These are phyloP conservation scores for Aspergillus costaricaensis DNA, from an alignment of 2,329 filamentous ascomycete species.

Conservation along the genomic window DNA sequence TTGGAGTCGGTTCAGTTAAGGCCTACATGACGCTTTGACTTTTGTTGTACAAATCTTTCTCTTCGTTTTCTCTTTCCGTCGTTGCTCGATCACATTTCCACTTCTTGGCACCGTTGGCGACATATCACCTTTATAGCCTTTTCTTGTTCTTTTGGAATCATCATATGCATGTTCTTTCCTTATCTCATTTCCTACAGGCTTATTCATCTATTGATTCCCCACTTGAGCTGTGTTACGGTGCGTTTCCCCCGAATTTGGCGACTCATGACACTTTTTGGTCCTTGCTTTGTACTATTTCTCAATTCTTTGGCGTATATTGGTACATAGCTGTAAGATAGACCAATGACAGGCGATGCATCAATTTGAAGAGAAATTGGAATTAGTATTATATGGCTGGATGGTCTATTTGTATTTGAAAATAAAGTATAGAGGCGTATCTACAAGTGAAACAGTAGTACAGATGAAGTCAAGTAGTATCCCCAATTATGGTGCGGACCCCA, in stretches of 20 bases:
- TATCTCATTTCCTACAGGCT: conserved; percentile 1
- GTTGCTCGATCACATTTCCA: conserved; percentile 9
- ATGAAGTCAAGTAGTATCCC: background rate
- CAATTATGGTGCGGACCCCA: background rate
- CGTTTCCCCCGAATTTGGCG: conserved; percentile 12
- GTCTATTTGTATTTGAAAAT: background rate
- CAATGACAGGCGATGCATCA: conserved; percentile 2
- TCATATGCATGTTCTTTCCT: conserved; percentile 18
- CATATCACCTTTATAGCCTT: conserved; percentile 10
- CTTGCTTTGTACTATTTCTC: conserved; percentile 8
- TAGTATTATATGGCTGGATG: background rate
- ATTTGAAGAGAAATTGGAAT: background rate
- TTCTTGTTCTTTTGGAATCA: conserved; percentile 4
- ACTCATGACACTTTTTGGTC: conserved; percentile 6
- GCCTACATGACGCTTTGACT: conserved; percentile 15
- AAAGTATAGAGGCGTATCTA: background rate
- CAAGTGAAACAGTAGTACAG: background rate
- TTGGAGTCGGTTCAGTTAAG: conserved; percentile 25
- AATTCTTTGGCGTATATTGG: conserved; percentile 6
- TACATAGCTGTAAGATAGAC: conserved; percentile 16
- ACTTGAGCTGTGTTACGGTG: conserved; percentile 16
- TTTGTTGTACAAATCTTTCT: conserved; percentile 21
- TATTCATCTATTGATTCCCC: conserved; percentile 14
- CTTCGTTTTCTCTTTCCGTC: conserved; percentile 14
- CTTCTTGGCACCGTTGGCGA: conserved; percentile 4